Evolutionary conservation across 331 rosid species (phyloP).

Genomic region (Spiraea crenata): DNA sequence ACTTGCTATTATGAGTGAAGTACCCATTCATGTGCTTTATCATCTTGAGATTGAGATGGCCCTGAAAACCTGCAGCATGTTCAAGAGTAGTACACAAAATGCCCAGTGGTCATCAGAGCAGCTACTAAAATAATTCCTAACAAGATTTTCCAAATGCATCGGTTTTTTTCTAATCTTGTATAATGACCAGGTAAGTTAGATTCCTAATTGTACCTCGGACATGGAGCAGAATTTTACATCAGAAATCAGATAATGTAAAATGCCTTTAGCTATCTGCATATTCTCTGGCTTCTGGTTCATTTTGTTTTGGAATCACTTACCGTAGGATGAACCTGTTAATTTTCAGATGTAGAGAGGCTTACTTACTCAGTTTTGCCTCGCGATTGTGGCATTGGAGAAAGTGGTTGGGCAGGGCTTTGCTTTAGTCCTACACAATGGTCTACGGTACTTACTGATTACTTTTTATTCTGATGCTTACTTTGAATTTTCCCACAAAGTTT

Average conservation of each 20-base stretch:
- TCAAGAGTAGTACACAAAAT: not conserved
- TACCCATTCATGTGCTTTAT: not conserved
- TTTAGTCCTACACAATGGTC: slow-evolving; percentile 63
- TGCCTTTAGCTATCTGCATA: not conserved
- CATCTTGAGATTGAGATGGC: not conserved
- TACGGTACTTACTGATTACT: not conserved
- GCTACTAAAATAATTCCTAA: not conserved
- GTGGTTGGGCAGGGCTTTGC: slow-evolving; percentile 88
- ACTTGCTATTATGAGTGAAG: not conserved
- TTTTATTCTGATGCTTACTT: not conserved
- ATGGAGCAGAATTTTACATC: not conserved
- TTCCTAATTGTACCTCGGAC: not conserved
- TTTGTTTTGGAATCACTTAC: slow-evolving; percentile 21
- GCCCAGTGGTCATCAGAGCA: not conserved
- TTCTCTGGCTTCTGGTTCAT: slow-evolving; percentile 9
- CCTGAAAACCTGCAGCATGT: slow-evolving; percentile 2
- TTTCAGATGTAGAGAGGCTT: slow-evolving; percentile 63
- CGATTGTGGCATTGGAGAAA: slow-evolving; percentile 47
- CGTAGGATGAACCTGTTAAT: slow-evolving; percentile 22
- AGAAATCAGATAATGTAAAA: not conserved
- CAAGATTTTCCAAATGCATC: not conserved
- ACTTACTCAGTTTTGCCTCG: too few relatives aligned
- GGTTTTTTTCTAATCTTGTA: not conserved
- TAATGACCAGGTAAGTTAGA: not conserved
- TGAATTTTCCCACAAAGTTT: not conserved